Base-by-base conservation (phyloP, 202 grass and related monocot species). In the Zoysia matrella region DNA sequence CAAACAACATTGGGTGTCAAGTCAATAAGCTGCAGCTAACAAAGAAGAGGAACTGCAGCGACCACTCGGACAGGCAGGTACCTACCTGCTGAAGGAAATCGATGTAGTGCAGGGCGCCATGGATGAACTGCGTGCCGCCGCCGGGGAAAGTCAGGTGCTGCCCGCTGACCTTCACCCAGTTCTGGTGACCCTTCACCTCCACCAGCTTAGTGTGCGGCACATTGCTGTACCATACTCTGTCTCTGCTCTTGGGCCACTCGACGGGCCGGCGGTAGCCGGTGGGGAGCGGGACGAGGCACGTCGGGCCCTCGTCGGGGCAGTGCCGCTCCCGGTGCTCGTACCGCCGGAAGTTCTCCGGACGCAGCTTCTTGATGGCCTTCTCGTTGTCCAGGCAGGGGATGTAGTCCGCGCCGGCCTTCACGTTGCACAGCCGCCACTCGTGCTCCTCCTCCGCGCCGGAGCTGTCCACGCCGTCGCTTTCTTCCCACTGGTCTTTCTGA, bases 331-430 rank as follows among this genome's bases (percentile, higher is more conserved):
- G 89, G 84, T 98, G 96, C 80, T 95, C 89, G 43, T 85, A 98
- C 44, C 94, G 95, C 66, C 80, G 81, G 86, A 83, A 91, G 84
- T 89, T 97, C 73, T 98, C 90, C 15, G 92, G 89, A 3, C 76
- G 80, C 4, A 98, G 80, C 86, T 93, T 89, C 86, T 98, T 98
- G 36, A 95, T 86, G 8, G 92, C 95, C 86, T 94, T 94, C 13
- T 80, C 67, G 77, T 98, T 98, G 85, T 98, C 95, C 65, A 98
- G 83, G 54, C 95, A 98, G 13, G 95, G 95, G 75, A 98, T 98
- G 90, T 98, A 98, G 78, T 98, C 95, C 0, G 92, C n/a, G 1
- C 82, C 82, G 40, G 95, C 50, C n/a, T 85, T 91, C 2, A 98
- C 52, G 22, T 22, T 22, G 22, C 22, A 22, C 22, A 22, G 22